Evolutionary conservation across 768 basidiomycete genomes (phyloP), one percentile per base, ranked within the genome.

Genomic region (Vararia minispora): DNA sequence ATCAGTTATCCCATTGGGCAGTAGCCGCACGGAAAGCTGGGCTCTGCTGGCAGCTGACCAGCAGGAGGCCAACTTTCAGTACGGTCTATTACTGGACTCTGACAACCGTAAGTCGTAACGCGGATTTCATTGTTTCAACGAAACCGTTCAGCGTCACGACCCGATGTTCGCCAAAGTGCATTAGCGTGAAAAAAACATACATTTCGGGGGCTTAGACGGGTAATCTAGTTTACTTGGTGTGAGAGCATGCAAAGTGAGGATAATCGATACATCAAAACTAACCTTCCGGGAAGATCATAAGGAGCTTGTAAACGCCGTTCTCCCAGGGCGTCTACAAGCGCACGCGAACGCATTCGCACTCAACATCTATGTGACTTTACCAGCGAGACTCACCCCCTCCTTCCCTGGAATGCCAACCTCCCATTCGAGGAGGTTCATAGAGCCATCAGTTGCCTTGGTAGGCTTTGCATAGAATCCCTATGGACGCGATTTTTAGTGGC

Each of bases 391-490:
- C 60, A 95, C 95, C 43, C 69, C 70, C 34, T 69, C 46, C 63
- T 95, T 98, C 21, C 95, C 95, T 13, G 95, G 95, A 50, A 99
- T 98, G 17, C 95, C 95, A 2, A 95, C 91, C 57, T 98, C 95
- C 95, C 95, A 99, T 57, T 89, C 79, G 76, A 98, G 77, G 33
- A 99, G 68, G 60, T 98, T 92, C 78, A 97, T 80, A 2, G 90
- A 83, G 13, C 94, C 90, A 62, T 99, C 95, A 17, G 76, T 56
- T 14, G 79, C 72, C 62, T 99, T 99, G 31, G 73, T 66, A 17
- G 95, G 95, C 57, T 88, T 86, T 28, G 95, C 95, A 55, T 83
- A 98, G 66, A 99, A 99, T 48, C 94, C 94, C 94, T 99, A 54
- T 29, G 23, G 35, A 35, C 18, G 1, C 7, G 11, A 35, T 28